phyloP scores from a whole-genome alignment of 805 yeast species.

The Ogataea sp. region DNA sequence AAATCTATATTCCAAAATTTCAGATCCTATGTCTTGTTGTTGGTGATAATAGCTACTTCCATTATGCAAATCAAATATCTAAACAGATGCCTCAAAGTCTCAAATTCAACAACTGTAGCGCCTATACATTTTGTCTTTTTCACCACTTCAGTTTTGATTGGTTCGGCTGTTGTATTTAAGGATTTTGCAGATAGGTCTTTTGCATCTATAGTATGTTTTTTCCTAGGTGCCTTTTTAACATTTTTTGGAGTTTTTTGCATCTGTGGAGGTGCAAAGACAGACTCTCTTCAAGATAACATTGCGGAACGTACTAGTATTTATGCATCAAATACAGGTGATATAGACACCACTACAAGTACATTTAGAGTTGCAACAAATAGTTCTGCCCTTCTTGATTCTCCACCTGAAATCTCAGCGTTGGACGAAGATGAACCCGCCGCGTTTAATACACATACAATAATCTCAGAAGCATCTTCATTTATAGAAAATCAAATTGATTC shows the following conservation, averaged over 20 bases:
- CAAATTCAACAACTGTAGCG: slow-evolving; percentile 37
- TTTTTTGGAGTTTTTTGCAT: slow-evolving; percentile 35
- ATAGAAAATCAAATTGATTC: neutral
- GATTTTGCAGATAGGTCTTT: slow-evolving; percentile 27
- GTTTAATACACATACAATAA: neutral
- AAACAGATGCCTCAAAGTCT: slow-evolving; percentile 29
- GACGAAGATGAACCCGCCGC: too few species aligned
- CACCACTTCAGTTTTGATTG: slow-evolving; percentile 33
- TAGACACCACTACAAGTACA: too few species aligned
- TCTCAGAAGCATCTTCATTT: neutral
- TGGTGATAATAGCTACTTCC: slow-evolving; percentile 29
- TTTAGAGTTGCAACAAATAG: too few species aligned
- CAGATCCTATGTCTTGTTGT: slow-evolving; percentile 24
- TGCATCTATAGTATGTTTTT: slow-evolving; percentile 16
- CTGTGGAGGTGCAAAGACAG: slow-evolving; percentile 10
- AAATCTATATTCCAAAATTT: slow-evolving; percentile 15
- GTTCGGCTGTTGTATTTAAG: slow-evolving; percentile 33
- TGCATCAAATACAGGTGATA: too few species aligned
- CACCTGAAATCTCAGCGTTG: too few species aligned
- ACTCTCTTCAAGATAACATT: neutral
- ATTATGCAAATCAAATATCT: slow-evolving; percentile 31
- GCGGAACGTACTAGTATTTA: neutral
- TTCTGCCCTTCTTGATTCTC: too few species aligned
- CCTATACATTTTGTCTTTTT: slow-evolving; percentile 43
- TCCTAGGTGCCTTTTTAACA: slow-evolving; percentile 28